Conservation (phyloP, 2,329 filamentous ascomycete species). For the Talaromyces albobiverticillius region DNA sequence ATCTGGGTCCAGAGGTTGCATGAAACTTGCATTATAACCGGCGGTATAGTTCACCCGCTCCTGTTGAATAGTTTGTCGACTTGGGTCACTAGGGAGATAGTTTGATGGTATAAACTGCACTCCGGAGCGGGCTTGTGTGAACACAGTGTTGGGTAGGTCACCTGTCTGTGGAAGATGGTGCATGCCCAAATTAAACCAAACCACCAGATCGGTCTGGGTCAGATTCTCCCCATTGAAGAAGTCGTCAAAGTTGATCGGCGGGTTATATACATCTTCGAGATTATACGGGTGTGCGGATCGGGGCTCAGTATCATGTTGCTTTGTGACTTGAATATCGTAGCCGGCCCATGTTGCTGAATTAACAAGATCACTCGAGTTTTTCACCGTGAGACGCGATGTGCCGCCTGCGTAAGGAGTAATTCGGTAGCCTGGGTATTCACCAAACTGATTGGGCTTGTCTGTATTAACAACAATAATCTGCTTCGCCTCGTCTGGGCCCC, state of each 20-base stretch:
- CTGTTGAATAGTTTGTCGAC: slow-evolving; percentile 11
- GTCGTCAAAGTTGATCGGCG: slow-evolving; percentile 39
- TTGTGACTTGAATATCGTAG: slow-evolving; percentile 1
- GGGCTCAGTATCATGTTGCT: slow-evolving; percentile 47
- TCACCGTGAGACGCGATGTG: background rate
- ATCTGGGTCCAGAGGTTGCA: background rate
- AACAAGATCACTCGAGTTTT: background rate
- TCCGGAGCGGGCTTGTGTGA: slow-evolving; percentile 19
- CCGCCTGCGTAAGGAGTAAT: slow-evolving; percentile 33
- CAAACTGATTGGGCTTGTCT: slow-evolving; percentile 36
- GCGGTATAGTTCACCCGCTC: slow-evolving; percentile 14
- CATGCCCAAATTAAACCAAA: slow-evolving; percentile 52
- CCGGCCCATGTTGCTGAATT: background rate
- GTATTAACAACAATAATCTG: slow-evolving; percentile 39
- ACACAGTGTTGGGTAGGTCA: slow-evolving; percentile 54
- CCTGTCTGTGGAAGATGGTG: slow-evolving; percentile 57
- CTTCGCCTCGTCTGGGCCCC: slow-evolving; percentile 35
- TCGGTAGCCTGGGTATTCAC: slow-evolving; percentile 40
- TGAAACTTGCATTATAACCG: background rate
- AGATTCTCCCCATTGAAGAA: slow-evolving; percentile 46
- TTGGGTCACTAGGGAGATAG: slow-evolving; percentile 6
- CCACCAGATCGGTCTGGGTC: slow-evolving; percentile 33
- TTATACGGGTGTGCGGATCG: slow-evolving; percentile 35
- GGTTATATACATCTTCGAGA: slow-evolving; percentile 36
- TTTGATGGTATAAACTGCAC: slow-evolving; percentile 12